Conservation (phyloP, 495 filamentous ascomycete genomes). For the Cercophora scortea region DNA sequence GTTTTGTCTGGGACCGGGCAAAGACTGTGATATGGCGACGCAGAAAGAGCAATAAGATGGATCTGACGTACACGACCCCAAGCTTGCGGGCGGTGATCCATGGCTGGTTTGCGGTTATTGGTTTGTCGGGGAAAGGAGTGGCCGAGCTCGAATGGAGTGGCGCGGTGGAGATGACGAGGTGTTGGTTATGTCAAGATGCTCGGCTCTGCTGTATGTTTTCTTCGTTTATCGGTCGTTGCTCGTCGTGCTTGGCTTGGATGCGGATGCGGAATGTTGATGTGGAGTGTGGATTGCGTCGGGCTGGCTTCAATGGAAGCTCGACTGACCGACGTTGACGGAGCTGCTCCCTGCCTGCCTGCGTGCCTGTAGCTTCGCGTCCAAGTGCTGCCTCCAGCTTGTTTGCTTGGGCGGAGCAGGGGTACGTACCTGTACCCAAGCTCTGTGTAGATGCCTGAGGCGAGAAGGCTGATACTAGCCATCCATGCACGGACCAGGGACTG, state of each 20-base stretch:
- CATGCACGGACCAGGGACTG: background rate
- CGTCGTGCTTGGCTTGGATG: background rate
- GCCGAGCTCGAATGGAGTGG: too few relatives aligned
- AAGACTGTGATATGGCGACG: slow-evolving; percentile 3
- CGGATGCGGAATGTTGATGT: background rate
- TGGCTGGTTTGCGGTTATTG: slow-evolving; percentile 24
- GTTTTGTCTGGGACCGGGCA: too few relatives aligned
- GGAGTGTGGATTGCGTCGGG: slow-evolving; percentile 15
- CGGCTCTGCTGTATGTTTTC: too few relatives aligned
- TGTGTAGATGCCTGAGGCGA: slow-evolving; percentile 9
- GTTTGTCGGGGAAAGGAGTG: background rate
- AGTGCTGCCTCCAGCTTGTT: slow-evolving; percentile 30
- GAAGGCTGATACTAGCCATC: background rate
- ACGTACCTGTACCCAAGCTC: background rate
- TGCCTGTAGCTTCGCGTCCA: slow-evolving; percentile 28
- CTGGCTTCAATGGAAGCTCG: slow-evolving; percentile 3
- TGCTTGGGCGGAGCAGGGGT: too few relatives aligned
- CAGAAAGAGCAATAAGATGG: background rate
- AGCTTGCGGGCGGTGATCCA: slow-evolving; percentile 93
- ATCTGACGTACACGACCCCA: slow-evolving; percentile 77
- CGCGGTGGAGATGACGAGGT: background rate
- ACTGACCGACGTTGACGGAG: background rate
- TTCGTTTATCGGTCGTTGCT: too few relatives aligned
- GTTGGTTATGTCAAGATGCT: background rate
- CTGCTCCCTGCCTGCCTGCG: slow-evolving; percentile 9